phyloP scores from a whole-genome alignment of 257 asterid genomes.

The Cruciata laevipes region DNA sequence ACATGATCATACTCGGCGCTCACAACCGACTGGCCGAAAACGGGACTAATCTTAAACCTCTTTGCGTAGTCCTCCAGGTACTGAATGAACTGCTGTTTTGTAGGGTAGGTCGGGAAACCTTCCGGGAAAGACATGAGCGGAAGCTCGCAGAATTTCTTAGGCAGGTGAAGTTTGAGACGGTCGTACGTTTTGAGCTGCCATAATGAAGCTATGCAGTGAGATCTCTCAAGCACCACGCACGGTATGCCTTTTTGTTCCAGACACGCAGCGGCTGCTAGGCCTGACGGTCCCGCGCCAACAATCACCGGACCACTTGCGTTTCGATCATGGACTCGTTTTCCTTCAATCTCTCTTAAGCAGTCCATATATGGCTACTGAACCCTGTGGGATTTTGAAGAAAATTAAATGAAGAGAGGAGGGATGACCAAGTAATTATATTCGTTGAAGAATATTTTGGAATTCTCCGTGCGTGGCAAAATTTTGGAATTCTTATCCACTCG shows the following conservation, averaged over 20 bases:
- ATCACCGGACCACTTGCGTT: constrained; percentile 40
- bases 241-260: constrained; percentile 46
- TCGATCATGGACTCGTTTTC: constrained; percentile 52
- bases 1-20: constrained; percentile 41
- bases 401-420: neutral
- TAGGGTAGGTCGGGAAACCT: constrained; percentile 66
- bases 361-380: constrained; percentile 22
- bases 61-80: constrained; percentile 57
- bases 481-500: constrained; percentile 41
- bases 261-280: constrained; percentile 79
- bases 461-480: neutral
- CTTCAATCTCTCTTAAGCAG: constrained; percentile 44
- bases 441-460: neutral
- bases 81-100: constrained; percentile 53
- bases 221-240: constrained; percentile 57
- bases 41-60: constrained; percentile 50
- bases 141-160: constrained; percentile 74
- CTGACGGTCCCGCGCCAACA: constrained; percentile 86
- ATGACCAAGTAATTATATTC: constrained; percentile 6
- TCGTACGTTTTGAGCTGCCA: constrained; percentile 86
- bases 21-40: constrained; percentile 41
- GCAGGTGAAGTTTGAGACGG: constrained; percentile 72
- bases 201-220: constrained; percentile 66
- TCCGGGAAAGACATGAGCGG: constrained; percentile 69
- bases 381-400: too few species aligned